phyloP scores from a whole-genome alignment of 768 basidiomycete genomes.

The Pleurotus salmoneostramineus region DNA sequence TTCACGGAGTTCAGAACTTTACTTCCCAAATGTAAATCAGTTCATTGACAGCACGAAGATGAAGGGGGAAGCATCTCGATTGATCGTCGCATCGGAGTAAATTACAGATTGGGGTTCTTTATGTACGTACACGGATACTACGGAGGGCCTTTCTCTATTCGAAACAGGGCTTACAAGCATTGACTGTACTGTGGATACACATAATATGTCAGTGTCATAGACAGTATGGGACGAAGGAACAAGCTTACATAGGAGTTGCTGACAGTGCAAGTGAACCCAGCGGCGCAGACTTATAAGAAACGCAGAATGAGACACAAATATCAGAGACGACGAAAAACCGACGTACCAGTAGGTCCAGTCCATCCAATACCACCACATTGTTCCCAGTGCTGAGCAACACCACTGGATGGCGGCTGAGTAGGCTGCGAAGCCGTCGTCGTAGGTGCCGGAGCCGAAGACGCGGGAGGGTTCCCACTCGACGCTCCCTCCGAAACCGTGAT shows the following conservation, averaged over 20 bases:
- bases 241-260: slow-evolving; percentile 17
- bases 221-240: neutral
- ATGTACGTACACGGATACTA: too few species aligned
- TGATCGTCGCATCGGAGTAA: too few species aligned
- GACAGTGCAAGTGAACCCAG: slow-evolving; percentile 17
- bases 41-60: too few species aligned
- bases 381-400: slow-evolving; percentile 19
- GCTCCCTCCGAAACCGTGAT: slow-evolving; percentile 12
- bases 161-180: slow-evolving; percentile 15
- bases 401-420: slow-evolving; percentile 13
- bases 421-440: slow-evolving; percentile 14
- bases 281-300: slow-evolving; percentile 8
- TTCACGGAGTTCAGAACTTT: too few species aligned
- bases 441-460: neutral
- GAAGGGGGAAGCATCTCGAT: too few species aligned
- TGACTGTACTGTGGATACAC: slow-evolving; percentile 25
- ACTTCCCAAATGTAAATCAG: too few species aligned
- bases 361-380: slow-evolving; percentile 30
- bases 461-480: slow-evolving; percentile 7
- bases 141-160: too few species aligned
- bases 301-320: neutral
- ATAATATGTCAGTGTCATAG: slow-evolving; percentile 10
- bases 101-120: too few species aligned
- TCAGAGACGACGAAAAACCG: neutral
- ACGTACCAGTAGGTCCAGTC: slow-evolving; percentile 19